Evolutionary conservation across 805 yeast species (phyloP).

Genomic region (Candida insectalens): DNA sequence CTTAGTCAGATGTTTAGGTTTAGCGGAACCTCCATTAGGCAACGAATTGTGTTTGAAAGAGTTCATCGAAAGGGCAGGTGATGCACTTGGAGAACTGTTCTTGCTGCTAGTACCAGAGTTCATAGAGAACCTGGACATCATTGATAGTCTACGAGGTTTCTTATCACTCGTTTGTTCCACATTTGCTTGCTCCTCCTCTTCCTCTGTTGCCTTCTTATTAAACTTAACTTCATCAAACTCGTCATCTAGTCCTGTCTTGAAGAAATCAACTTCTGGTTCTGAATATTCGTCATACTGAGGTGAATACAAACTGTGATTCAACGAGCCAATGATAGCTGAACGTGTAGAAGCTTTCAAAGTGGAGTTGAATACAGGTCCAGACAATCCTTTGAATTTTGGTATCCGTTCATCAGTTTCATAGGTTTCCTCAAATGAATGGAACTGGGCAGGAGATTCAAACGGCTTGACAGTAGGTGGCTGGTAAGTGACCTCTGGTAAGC

Average conservation of each 20-base stretch:
- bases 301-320: constrained; percentile 3
- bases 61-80: neutral
- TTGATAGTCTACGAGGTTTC: neutral
- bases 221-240: neutral
- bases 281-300: neutral
- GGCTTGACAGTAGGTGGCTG: constrained; percentile 4
- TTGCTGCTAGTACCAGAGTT: neutral
- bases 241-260: neutral
- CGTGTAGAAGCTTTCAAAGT: constrained; percentile 17
- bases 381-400: constrained; percentile 34
- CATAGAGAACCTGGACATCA: constrained; percentile 1
- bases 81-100: neutral
- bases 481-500: too few species aligned
- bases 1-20: constrained; percentile 12
- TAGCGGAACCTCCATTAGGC: constrained; percentile 3
- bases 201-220: neutral
- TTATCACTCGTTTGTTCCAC: neutral
- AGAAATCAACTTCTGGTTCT: constrained; percentile 3
- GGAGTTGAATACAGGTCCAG: constrained; percentile 44
- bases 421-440: constrained; percentile 30
- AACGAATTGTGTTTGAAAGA: neutral
- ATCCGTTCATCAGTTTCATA: neutral
- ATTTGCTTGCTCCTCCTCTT: neutral
- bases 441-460: constrained; percentile 24
- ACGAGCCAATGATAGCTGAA: constrained; percentile 21